Base-by-base conservation (phyloP, 2,329 filamentous ascomycete genomes). In the Pseudofabraea citricarpa region DNA sequence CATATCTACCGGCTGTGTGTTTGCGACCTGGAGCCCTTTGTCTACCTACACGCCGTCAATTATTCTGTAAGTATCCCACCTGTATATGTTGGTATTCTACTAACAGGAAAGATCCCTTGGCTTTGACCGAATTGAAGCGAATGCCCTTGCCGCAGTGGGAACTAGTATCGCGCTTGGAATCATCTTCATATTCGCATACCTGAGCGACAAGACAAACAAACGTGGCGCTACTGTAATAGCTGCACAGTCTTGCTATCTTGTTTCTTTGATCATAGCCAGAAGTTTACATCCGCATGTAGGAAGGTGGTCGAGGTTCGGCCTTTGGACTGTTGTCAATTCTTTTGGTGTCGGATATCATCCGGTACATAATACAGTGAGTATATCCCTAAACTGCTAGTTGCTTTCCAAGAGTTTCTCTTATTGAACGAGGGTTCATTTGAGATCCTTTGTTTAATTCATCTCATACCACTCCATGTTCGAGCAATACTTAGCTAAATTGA, bases 201-300 rank as follows among this genome's bases (percentile, higher is more conserved):
- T 49, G 27, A 55, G 47, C 22, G 65, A 68, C 43, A 45, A 47
- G 15, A 56, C 56, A 2, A 57, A 56, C 10, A 58, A 57, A 24
- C 60, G 65, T 7, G 64, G 63, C 2, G 63, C 64, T 0, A 58
- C 58, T 29, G 53, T 67, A 4, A 44, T 67, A 5, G 36, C 67
- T 3, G 50, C 56, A 2, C 59, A 61, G 12, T 57, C 61, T 4
- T 68, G 66, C 63, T 63, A 61, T 36, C 50, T 68, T 3, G 64
- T 67, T 21, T 59, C 64, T 2, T 66, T 65, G 20, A 44, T 56
- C 3, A 62, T 62, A 40, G 51, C 67, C 4, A 56, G 63, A 3
- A 52, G 48, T 5, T 46, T 54, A 15, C 27, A 31, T n/a, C 27
- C 5, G 27, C 27, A 31, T 5, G 57, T 52, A 5, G 39, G 39